Evolutionary conservation across 208 protist species (phyloP).

Genomic region (Cochliopodium minus): DNA sequence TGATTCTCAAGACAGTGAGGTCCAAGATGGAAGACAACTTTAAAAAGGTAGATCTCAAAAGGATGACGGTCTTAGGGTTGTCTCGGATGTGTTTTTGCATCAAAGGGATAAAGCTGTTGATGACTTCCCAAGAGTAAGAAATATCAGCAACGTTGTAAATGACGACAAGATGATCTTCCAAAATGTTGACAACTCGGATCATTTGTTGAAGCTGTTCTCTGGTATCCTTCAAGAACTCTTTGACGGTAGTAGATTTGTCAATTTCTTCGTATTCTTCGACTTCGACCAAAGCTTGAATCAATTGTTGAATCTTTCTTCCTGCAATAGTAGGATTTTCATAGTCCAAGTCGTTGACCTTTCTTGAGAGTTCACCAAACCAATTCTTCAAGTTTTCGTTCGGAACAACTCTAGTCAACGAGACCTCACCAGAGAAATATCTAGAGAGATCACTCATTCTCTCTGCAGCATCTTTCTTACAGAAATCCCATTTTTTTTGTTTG

Average conservation of each 20-base stretch:
- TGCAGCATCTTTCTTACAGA: slow-evolving; percentile 41
- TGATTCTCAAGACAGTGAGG: slow-evolving; percentile 71
- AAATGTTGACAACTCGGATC: slow-evolving; percentile 77
- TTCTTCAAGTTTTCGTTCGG: slow-evolving; percentile 66
- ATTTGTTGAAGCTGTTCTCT: slow-evolving; percentile 62
- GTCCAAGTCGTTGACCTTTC: slow-evolving; percentile 37
- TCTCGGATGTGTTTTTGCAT: slow-evolving; percentile 77
- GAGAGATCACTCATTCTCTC: slow-evolving; percentile 45
- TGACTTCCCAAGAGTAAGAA: slow-evolving; percentile 83
- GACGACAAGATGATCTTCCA: slow-evolving; percentile 52
- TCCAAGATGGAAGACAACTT: slow-evolving; percentile 84
- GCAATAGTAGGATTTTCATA: slow-evolving; percentile 32
- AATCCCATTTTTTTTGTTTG: slow-evolving; percentile 64
- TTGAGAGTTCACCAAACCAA: slow-evolving; percentile 72
- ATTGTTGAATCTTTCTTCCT: slow-evolving; percentile 76
- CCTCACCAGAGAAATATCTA: slow-evolving; percentile 74
- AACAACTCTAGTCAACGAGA: slow-evolving; percentile 42
- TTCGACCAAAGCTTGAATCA: slow-evolving; percentile 78
- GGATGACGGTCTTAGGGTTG: slow-evolving; percentile 62
- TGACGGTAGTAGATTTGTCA: slow-evolving; percentile 55
- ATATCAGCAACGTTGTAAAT: slow-evolving; percentile 74
- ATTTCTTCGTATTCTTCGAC: slow-evolving; percentile 84
- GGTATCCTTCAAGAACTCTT: slow-evolving; percentile 71
- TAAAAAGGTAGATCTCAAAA: slow-evolving; percentile 81
- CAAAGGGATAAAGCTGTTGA: slow-evolving; percentile 58